Base-by-base conservation (phyloP, 208 protist species). In the Angomonas ambiguus region DNA sequence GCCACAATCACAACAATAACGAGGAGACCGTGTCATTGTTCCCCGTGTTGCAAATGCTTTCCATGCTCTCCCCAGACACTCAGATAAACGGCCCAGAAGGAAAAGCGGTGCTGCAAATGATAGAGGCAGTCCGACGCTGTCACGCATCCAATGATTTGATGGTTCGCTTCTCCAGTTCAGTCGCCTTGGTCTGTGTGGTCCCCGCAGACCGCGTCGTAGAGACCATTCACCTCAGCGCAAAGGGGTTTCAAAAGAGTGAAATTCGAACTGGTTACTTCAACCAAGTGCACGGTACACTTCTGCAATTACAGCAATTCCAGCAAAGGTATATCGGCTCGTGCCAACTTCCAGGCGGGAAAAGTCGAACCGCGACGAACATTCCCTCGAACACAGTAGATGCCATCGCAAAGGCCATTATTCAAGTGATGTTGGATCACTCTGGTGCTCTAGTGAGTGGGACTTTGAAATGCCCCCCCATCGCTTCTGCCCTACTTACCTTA, bases 21-120 rank as follows among this genome's bases (percentile, higher is more conserved):
- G 59, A 55, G 2, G 72, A 79, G 2, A 81, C 72, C 59, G 70
- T 93, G 16, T 78, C 76, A 8, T 74, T 95, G 24, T 96, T 94
- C 61, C 94, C 94, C 11, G 73, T 96, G 11, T 72, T 97, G 42
- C 87, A 96, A 63, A 83, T 97, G 69, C 79, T 97, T 33, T 96
- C 90, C 0, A 91, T 95, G 85, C 80, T 97, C 24, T 81, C 80
- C 2, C 93, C 90, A 8, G 87, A 95, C 64, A 81, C 87, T 6
- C 72, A 85, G 66, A 1, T 78, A 2, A 34, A 71, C 0, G 69
- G 71, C 69, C 27, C 24, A 49, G 61, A 11, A 66, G 72, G 61
- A 18, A 74, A 48, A 18, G 57, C 42, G 65, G n/a, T 51, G 48
- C 20, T 5, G 41, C 65, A 77, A 35, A 56, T 72, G 72, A 76